phyloP scores from a whole-genome alignment of 2,329 filamentous ascomycete genomes.

The Graphium sp. region DNA sequence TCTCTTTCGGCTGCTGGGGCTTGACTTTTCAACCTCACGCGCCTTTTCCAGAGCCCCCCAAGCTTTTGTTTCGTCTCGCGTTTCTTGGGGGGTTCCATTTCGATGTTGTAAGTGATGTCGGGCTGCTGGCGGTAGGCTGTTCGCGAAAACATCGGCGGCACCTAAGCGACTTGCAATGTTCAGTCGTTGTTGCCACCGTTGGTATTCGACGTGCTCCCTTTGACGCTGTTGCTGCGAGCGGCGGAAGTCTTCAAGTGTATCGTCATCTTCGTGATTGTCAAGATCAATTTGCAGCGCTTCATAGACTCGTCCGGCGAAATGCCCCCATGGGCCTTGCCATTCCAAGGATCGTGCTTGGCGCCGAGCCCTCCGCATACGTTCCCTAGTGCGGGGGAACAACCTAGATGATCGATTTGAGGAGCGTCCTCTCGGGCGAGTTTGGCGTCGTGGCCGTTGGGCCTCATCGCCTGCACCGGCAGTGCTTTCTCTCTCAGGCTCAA shows the following conservation, averaged over 20 bases:
- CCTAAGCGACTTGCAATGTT: conserved; percentile 69
- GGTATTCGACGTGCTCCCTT: conserved; percentile 38
- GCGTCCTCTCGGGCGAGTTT: conserved; percentile 4
- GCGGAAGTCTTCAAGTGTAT: conserved; percentile 33
- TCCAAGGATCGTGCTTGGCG: conserved; percentile 56
- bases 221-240: conserved; percentile 33
- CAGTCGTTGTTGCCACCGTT: conserved; percentile 71
- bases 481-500: conserved; percentile 18
- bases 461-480: conserved; percentile 16
- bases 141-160: conserved; percentile 53
- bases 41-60: conserved; percentile 88
- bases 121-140: conserved; percentile 37
- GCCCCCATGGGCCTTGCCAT: conserved; percentile 76
- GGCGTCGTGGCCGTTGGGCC: conserved; percentile 14
- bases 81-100: conserved; percentile 40
- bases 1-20: conserved; percentile 46
- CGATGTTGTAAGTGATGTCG: conserved; percentile 43
- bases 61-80: conserved; percentile 62
- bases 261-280: conserved; percentile 72
- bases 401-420: conserved; percentile 6
- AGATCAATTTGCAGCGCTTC: conserved; percentile 61
- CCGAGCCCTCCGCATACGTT: conserved; percentile 36
- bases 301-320: conserved; percentile 42
- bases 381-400: conserved; percentile 36
- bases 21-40: conserved; percentile 44